Evolutionary conservation across 306 rosid species (phyloP), one percentile per base, ranked within the genome.

Genomic region (Lathyrus sativus): DNA sequence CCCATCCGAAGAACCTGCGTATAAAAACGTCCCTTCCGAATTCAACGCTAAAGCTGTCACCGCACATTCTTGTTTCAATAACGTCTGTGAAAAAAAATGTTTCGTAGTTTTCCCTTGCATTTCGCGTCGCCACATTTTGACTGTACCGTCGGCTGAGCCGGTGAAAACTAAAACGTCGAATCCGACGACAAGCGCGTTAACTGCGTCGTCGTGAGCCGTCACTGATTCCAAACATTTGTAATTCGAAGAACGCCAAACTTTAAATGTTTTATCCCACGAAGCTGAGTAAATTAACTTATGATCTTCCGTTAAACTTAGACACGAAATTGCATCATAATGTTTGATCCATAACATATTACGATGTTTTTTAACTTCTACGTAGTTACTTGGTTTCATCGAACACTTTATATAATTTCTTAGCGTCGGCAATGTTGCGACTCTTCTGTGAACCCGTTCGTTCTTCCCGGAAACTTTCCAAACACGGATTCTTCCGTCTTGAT

Each of bases 251-350:
- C 85, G 65, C 97, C 99, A 95, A 0, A 95, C 95, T 41, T 90
- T 95, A 44, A 95, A 95, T 2, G 95, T 88, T 33, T 85, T 90
- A 33, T 95, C 99, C 99, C 99, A 90, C 0, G 97, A 95, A 2
- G 97, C 95, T 0, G 99, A 95, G 82, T 90, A 95, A 0, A 95
- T 84, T 3, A 84, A 65, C 0, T 78, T 6, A 22, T 62, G 70
- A 43, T 95, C 99, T 17, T 88, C 87, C 38, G 92, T 88, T 67
- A 91, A 10, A 55, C 92, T 73, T 1, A 95, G 76, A 17, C 89
- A 81, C 0, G 99, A 95, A 28, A 95, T 90, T 0, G 95, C 96
- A 12, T 95, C 97, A 53, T 78, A 80, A 48, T 95, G 97, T 14
- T 90, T 91, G 15, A 90, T 88, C 96, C 99, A 87, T 0, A 88